Conservation (phyloP, 1,284 basidiomycete genomes). For the Inonotus obliquus region DNA sequence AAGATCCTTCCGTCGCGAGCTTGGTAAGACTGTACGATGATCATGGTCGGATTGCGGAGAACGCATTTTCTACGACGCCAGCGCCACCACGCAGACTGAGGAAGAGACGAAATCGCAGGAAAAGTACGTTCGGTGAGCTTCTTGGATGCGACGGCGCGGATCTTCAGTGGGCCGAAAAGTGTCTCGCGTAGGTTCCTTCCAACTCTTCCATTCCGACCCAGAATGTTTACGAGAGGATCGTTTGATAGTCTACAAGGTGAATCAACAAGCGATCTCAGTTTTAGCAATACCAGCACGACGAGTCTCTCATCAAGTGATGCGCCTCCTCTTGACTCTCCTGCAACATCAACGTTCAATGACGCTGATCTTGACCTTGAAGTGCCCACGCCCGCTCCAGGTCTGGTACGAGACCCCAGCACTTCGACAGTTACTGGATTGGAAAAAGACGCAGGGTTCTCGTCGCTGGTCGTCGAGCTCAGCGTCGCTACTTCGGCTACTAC, state of each 20-base stretch:
- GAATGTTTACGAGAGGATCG: not conserved
- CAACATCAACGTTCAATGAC: conserved; percentile 31
- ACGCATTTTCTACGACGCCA: conserved; percentile 62
- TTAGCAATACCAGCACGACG: conserved; percentile 20
- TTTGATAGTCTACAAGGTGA: not conserved
- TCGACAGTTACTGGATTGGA: not conserved
- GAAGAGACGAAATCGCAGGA: conserved; percentile 51
- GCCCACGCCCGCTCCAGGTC: not conserved
- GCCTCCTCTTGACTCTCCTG: conserved; percentile 41
- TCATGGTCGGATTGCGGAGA: conserved; percentile 53
- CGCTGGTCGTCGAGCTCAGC: conserved; percentile 68
- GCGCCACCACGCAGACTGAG: conserved; percentile 35
- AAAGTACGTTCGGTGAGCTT: conserved; percentile 67
- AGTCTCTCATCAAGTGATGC: conserved; percentile 39
- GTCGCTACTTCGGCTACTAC: conserved; percentile 28
- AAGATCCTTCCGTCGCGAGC: conserved; percentile 72
- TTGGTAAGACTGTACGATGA: conserved; percentile 69
- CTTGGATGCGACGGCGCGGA: conserved; percentile 55
- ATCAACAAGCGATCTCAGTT: conserved; percentile 13
- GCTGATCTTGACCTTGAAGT: conserved; percentile 19
- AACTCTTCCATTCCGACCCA: not conserved
- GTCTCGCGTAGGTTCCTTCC: conserved; percentile 49
- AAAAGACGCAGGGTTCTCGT: conserved; percentile 51
- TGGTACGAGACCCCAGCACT: not conserved
- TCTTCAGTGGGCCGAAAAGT: conserved; percentile 76